phyloP scores from a whole-genome alignment of 306 rosid genomes.

The Abrus pulchellus region DNA sequence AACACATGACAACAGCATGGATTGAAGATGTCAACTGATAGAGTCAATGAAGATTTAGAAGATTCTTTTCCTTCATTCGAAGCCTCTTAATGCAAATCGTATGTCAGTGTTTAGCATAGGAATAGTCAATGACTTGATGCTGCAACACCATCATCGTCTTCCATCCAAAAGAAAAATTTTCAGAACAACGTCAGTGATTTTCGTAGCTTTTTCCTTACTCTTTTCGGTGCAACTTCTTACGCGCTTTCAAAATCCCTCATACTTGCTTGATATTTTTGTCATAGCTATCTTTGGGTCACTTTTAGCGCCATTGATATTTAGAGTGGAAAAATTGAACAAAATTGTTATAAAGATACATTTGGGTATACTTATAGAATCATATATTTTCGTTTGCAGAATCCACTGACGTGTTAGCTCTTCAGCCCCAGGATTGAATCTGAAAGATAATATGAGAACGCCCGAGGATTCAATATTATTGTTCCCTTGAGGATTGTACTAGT shows the following conservation, averaged over 20 bases:
- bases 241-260: conserved; percentile 21
- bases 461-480: no score
- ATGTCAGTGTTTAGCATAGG: background rate
- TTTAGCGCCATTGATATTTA: conserved; percentile 14
- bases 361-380: conserved; percentile 19
- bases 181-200: conserved; percentile 4
- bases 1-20: background rate
- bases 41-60: background rate
- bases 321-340: conserved; percentile 21
- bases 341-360: conserved; percentile 8
- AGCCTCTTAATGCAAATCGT: conserved; percentile 52
- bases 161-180: background rate
- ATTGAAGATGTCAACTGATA: conserved; percentile 1
- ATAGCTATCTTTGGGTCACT: background rate
- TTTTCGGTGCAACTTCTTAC: conserved; percentile 11
- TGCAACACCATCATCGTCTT: conserved; percentile 30
- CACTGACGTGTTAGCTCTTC: no score
- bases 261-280: conserved; percentile 17
- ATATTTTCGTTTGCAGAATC: conserved; percentile 5
- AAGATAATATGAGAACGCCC: no score
- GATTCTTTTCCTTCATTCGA: conserved; percentile 26
- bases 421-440: no score
- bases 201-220: background rate
- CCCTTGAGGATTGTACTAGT: no score
- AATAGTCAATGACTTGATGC: conserved; percentile 29